A percentile compares a stretch with the other conserved stretches of the same genome.
phyloP scores from a whole-genome alignment of 139 green algal genomes.

The Micractinium conductrix region DNA sequence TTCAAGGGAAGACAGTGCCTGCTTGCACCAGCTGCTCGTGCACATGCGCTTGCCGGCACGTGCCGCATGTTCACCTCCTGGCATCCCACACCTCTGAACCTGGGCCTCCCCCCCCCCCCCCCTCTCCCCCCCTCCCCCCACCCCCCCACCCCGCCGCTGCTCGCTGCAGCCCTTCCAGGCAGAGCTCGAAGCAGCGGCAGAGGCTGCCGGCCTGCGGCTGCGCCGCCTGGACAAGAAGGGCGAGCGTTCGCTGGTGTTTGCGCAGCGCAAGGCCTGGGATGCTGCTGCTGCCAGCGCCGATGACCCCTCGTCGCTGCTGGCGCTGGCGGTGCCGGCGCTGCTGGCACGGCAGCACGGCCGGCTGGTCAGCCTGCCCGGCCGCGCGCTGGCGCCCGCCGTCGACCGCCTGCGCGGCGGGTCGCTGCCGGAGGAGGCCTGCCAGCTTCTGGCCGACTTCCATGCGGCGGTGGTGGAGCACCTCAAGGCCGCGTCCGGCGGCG shows the following conservation, averaged over 20 bases:
- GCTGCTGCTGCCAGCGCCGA: slow-evolving; percentile 45
- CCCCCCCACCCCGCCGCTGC: background rate
- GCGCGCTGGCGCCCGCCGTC: slow-evolving; percentile 50
- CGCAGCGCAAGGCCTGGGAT: slow-evolving; percentile 43
- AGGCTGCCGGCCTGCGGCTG: slow-evolving; percentile 70
- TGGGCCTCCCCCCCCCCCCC: too few relatives aligned
- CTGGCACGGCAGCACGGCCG: slow-evolving; percentile 50
- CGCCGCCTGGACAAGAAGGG: slow-evolving; percentile 80
- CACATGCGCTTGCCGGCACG: too few relatives aligned
- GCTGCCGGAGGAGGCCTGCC: slow-evolving; percentile 51
- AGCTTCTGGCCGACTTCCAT: slow-evolving; percentile 38
- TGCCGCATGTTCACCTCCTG: too few relatives aligned
- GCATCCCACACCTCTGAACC: too few relatives aligned
- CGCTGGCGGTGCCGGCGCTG: slow-evolving; percentile 75
- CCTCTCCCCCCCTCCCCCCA: background rate
- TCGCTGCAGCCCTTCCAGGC: slow-evolving; percentile 33
- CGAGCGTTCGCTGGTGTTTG: slow-evolving; percentile 57
- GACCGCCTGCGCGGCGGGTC: slow-evolving; percentile 54
- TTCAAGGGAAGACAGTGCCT: too few relatives aligned
- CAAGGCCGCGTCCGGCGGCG: background rate
- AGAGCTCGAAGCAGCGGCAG: slow-evolving; percentile 57
- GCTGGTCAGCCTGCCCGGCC: slow-evolving; percentile 66
- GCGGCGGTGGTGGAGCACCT: slow-evolving; percentile 27
- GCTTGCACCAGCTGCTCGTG: too few relatives aligned
- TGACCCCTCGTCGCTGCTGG: slow-evolving; percentile 66